Base-by-base conservation (phyloP, 164 flowering plant species). In the Vitis amurensis region DNA sequence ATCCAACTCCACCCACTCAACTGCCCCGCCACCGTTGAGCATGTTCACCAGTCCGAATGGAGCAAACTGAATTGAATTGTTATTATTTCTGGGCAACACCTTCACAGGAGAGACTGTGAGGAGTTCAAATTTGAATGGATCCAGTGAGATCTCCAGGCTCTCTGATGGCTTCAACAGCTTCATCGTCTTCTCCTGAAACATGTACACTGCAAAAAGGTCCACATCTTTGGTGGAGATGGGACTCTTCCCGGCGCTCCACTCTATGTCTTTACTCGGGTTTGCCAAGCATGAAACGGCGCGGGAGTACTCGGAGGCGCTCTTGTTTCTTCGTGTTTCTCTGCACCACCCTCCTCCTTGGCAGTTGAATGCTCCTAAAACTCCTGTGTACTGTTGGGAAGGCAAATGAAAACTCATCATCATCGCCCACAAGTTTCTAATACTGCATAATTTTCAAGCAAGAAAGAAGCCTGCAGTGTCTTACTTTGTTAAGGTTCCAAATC, bases 271-370 rank as follows among this genome's bases (percentile, higher is more conserved):
- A 1, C 7, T 37, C 44, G 90, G 85, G 53, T 73, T 71, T 0
- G 78, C 65, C 50, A 15, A 16, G 63, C 85, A 59, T 11, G 81
- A 70, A 31, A 88, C 61, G 11, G 53, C 48, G 4, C 64, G 76
- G 5, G 90, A 89, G 52, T 31, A 81, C n/a, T 85, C 71, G 3
- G 88, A 55, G 56, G 67, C 62, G 55, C 86, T 71, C 51, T 69
- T 75, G 85, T 84, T 89, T 27, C 75, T 74, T 60, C 97, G 61
- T 4, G 73, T 17, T 30, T 82, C 59, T 11, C 81, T 85, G 62
- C 74, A 71, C 97, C 97, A 91, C 11, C 94, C 97, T 68, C 93
- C 94, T 59, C 94, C 93, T 74, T 88, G 87, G 61, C 87, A 84
- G 60, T 88, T 88, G 69, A 84, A 88, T 23, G 78, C 82, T 27